Evolutionary conservation across 1,139 yeast genomes (phyloP), one percentile per base, ranked within the genome.

Genomic region (Taphrina betulina): DNA sequence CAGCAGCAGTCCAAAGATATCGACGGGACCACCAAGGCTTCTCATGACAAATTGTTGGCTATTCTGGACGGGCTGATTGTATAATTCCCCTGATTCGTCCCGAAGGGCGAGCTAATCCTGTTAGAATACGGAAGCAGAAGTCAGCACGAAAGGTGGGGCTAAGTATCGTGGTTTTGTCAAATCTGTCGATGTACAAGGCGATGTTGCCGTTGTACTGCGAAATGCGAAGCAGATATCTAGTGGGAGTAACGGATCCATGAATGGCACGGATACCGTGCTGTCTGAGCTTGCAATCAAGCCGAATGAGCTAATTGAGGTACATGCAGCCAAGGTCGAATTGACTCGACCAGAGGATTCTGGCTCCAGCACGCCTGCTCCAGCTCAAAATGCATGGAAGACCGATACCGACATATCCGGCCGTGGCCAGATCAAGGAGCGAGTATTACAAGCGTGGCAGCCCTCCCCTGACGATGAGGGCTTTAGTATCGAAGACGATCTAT

Each of bases 401-500:
- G 97, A 92, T 69, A 71, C 83, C 2, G 96, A 85, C 68, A 90
- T 92, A 55, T 50, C 57, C 1, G 55, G 57, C 28, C 40, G 35
- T n/a, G 14, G 16, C 2, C 71, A 71, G 20, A 64, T 76, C 54
- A 76, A 73, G 60, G 88, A 83, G 67, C 77, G 92, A 50, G 95
- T 85, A 64, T 76, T 92, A 58, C 82, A 87, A 68, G 79, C 78
- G 66, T 92, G 98, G 98, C 80, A 80, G 17, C 95, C 95, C 3
- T 79, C 72, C 10, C 75, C 68, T 24, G 65, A 63, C 29, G 69
- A 66, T 36, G 58, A 63, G 33, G 68, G 67, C 12, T 48, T 65
- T 17, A 60, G 68, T 8, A 53, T 72, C 14, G 72, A 69, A 31
- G 72, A 70, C 26, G 69, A 78, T 55, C 63, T 71, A 0, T 72